phyloP scores from a whole-genome alignment of 371 early-diverging fungal genomes.

The Rhizopus delemar region DNA sequence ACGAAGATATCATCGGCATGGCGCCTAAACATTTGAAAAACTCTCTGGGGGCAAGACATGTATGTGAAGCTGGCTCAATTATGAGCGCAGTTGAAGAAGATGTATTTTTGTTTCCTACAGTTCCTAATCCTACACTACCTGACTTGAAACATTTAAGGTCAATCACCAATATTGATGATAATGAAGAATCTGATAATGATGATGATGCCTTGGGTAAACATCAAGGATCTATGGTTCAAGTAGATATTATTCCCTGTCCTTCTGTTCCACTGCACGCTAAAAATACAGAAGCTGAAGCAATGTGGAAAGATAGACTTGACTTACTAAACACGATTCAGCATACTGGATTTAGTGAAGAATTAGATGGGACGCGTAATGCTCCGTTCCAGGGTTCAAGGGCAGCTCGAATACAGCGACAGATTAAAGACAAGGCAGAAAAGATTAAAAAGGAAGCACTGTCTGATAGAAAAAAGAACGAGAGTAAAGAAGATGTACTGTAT shows the following conservation, averaged over 20 bases:
- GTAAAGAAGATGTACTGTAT: not conserved
- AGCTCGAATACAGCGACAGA: slow-evolving; percentile 8
- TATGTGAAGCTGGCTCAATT: not conserved
- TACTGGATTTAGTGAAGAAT: slow-evolving; percentile 7
- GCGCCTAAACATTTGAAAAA: slow-evolving; percentile 1
- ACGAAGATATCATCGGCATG: slow-evolving; percentile 14
- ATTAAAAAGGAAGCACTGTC: slow-evolving; percentile 12
- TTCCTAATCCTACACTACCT: slow-evolving; percentile 17
- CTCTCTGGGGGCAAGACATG: not conserved
- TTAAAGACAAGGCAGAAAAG: slow-evolving; percentile 9
- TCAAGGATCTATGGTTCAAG: slow-evolving; percentile 1
- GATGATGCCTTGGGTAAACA: not conserved
- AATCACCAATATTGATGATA: not conserved
- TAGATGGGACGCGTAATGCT: slow-evolving; percentile 7
- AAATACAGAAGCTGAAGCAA: not conserved
- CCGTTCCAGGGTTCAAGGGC: slow-evolving; percentile 4
- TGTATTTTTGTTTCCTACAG: slow-evolving; percentile 3
- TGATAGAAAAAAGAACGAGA: not conserved
- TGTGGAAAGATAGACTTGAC: slow-evolving; percentile 19
- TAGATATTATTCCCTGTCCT: slow-evolving; percentile 20
- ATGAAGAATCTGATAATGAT: not conserved
- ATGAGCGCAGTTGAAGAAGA: not conserved
- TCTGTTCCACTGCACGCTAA: slow-evolving; percentile 6
- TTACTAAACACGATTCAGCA: slow-evolving; percentile 13
- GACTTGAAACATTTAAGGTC: slow-evolving; percentile 5